phyloP scores from a whole-genome alignment of 306 rosid genomes.

The Trichosanthes truncata region DNA sequence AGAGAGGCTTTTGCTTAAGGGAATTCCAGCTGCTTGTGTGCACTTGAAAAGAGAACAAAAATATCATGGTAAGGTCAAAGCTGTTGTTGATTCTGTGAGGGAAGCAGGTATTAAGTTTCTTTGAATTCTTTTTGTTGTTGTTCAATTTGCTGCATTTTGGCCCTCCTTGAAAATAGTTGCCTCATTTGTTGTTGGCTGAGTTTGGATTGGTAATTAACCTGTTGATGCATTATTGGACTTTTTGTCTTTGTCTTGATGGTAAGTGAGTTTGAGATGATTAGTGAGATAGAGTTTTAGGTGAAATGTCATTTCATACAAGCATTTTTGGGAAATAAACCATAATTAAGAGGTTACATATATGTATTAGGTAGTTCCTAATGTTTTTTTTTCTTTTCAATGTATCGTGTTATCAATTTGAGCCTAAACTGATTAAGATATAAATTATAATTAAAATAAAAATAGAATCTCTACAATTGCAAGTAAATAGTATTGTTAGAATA shows the following conservation, averaged over 20 bases:
- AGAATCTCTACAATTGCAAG: no score
- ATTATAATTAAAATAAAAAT: no score
- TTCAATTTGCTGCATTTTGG: background rate
- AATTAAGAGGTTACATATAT: background rate
- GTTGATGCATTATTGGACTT: background rate
- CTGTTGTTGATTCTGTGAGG: slow-evolving; percentile 66
- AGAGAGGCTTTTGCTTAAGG: slow-evolving; percentile 58
- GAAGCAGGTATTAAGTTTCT: slow-evolving; percentile 64
- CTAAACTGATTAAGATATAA: no score
- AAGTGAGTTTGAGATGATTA: background rate
- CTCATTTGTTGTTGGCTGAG: background rate
- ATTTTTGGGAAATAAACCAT: background rate
- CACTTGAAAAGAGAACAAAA: slow-evolving; percentile 86
- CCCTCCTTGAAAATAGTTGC: background rate
- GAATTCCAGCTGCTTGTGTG: slow-evolving; percentile 64
- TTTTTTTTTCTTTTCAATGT: no score
- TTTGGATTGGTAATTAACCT: background rate
- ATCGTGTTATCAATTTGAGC: no score
- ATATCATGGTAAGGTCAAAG: slow-evolving; percentile 89
- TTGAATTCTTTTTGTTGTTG: slow-evolving; percentile 14
- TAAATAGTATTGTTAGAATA: no score
- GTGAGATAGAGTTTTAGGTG: background rate
- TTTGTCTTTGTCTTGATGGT: background rate
- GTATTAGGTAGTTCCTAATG: background rate
- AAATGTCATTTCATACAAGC: background rate